These are phyloP conservation scores for Trametes punicea DNA, from an alignment of 768 basidiomycete genomes.

Conservation along the genomic window DNA sequence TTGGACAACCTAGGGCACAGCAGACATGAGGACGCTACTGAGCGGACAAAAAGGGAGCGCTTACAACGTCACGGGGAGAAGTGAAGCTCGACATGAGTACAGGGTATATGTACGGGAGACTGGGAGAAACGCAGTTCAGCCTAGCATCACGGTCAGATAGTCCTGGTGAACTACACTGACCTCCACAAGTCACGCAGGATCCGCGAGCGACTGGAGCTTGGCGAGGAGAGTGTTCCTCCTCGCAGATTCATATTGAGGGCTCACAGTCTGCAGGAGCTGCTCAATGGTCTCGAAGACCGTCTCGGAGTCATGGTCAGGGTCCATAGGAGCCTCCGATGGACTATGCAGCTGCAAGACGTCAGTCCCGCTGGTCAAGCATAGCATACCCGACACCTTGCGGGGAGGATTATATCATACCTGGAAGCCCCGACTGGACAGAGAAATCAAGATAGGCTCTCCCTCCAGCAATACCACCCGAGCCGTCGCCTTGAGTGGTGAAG, in stretches of 20 bases:
- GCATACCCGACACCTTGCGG: too few relatives aligned
- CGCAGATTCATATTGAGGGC: conserved; percentile 49
- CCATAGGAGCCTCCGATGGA: conserved; percentile 7
- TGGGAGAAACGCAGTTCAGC: too few relatives aligned
- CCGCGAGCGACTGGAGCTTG: conserved; percentile 38
- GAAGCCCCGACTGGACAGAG: conserved; percentile 54
- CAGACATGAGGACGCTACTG: too few relatives aligned
- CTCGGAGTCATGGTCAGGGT: conserved; percentile 19
- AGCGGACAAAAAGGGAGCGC: too few relatives aligned
- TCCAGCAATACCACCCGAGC: conserved; percentile 58
- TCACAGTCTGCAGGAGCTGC: conserved; percentile 49
- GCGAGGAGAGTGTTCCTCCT: conserved; percentile 45
- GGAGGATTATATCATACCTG: too few relatives aligned
- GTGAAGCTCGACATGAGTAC: too few relatives aligned
- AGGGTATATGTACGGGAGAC: too few relatives aligned
- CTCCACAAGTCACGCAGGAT: background rate
- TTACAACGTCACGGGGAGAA: too few relatives aligned
- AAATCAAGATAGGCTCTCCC: conserved; percentile 43
- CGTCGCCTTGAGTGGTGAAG: conserved; percentile 44
- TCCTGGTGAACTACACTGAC: too few relatives aligned
- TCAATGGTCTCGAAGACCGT: conserved; percentile 56
- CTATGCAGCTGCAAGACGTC: conserved; percentile 5
- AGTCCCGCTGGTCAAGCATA: too few relatives aligned
- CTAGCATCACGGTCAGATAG: too few relatives aligned
- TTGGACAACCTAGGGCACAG: too few relatives aligned